Base-by-base conservation (phyloP, 2,329 filamentous ascomycete species). In the Leptographium lundbergii region DNA sequence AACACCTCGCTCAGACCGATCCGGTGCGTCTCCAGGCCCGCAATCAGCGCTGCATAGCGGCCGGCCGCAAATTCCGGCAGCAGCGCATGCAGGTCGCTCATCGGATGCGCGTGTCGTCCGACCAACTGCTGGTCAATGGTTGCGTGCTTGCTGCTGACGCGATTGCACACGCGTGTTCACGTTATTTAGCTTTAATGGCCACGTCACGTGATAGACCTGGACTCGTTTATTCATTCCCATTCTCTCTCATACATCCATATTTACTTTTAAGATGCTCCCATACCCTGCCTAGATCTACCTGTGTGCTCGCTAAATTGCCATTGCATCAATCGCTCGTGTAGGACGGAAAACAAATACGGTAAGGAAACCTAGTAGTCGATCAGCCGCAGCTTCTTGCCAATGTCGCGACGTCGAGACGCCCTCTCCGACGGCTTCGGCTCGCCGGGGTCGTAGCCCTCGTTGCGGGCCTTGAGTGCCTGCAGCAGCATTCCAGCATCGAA, bases 401-500 rank as follows among this genome's bases (percentile, higher is more conserved):
- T 81, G 62, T 89, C 85, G 64, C 86, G 77, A 62, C 86, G 76
- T 60, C 78, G 72, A 7, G 80, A 79, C 60, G 84, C 84, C 59
- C 81, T 76, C 66, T 86, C 83, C 52, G 78, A 79, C 1, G 78
- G 70, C 65, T 79, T 82, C 11, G 73, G 73, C 62, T 83, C 80
- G 51, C 72, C 75, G 3, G 73, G 67, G 57, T 82, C 79, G 6
- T 75, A 70, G 4, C 74, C 76, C 59, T 83, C 78, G 19, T 80
- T 79, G 56, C 86, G 81, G 2, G 86, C 86, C 69, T 91, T 91
- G 60, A 96, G 82, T 1, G 91, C 90, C 70, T 95, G 89, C 27
- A 94, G 78, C 6, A 96, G 81, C 90, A 96, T 95, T 17, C 92
- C 92, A 0, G 92, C 91, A 70, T 97, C 92, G 73, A 97, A 97